Evolutionary conservation across 441 rosid genomes (phyloP).

Genomic region (Mallotus repandus): DNA sequence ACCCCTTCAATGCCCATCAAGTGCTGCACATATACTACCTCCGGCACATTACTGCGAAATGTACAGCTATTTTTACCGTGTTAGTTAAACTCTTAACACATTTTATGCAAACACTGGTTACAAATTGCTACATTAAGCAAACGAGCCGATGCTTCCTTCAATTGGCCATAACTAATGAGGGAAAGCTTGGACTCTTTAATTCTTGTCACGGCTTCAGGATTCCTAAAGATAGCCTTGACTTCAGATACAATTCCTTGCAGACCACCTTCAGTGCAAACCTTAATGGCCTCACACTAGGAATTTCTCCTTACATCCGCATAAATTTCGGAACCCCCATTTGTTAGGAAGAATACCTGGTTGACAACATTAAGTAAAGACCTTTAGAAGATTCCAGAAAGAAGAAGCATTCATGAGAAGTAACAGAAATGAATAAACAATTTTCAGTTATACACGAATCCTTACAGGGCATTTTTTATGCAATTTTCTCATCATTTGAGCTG

Average conservation of each 20-base stretch:
- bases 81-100: not conserved
- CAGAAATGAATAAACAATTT: no score
- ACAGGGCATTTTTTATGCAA: constrained; percentile 70
- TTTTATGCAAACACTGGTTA: no score
- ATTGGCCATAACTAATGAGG: constrained; percentile 68
- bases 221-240: constrained; percentile 63
- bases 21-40: constrained; percentile 75
- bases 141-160: constrained; percentile 43
- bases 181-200: constrained; percentile 72
- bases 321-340: constrained; percentile 67
- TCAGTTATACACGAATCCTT: constrained; percentile 2
- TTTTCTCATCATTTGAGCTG: constrained; percentile 67
- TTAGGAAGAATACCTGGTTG: constrained; percentile 71
- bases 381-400: not conserved
- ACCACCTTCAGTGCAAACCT: constrained; percentile 66
- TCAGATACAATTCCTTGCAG: constrained; percentile 89
- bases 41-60: constrained; percentile 54
- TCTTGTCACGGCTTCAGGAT: constrained; percentile 62
- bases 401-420: not conserved
- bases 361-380: not conserved
- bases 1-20: constrained; percentile 88
- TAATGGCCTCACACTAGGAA: constrained; percentile 74
- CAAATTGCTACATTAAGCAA: not conserved
- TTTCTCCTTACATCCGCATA: constrained; percentile 67
- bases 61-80: not conserved